Base-by-base conservation (phyloP, 495 filamentous ascomycete genomes). In the Talaromyces borbonicus region DNA sequence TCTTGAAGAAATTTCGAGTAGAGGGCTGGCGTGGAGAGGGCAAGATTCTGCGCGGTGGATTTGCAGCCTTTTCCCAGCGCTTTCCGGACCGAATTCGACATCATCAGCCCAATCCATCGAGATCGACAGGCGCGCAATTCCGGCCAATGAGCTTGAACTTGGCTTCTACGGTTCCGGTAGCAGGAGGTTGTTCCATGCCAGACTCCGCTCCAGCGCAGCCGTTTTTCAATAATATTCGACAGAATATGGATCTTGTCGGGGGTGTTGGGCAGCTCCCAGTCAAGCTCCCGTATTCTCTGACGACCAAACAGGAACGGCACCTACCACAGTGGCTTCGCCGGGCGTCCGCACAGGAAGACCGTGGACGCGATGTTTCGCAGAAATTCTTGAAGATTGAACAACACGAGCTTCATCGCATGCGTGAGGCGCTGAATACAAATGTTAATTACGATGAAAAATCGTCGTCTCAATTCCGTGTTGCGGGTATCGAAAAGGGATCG, bases 201-300 rank as follows among this genome's bases (percentile, higher is more conserved):
- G 69, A 72, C 18, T 72, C 81, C 45, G 71, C 72, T 46, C 74
- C 78, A 2, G 72, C 78, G 11, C 95, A 93, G 54, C 90, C 93
- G 0, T 97, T 98, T 63, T 98, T 97, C 65, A 78, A 78, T 46
- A 96, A 95, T 50, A 97, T 98, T 53, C 77, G 93, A 22, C 92
- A 97, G 62, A 94, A 98, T 50, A 92, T 95, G 79, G 92, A 98
- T 57, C 65, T 98, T 31, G 79, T 95, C 37, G 90, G 85, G 44
- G 92, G 92, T 19, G 92, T 98, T 32, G 92, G 92, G 0, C 90
- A 95, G 56, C 81, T 97, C 54, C 68, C 87, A 25, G 59, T 98
- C 37, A 76, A 81, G 39, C 60, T 84, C 36, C 92, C 92, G 0
- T 53, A 74, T 29, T 62, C 63, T 5, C 59, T 87, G 44, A 72